Percentiles rank a stretch among this genome's conserved stretches.
phyloP scores from a whole-genome alignment of 208 protist genomes.

The Phytomonas serpens region DNA sequence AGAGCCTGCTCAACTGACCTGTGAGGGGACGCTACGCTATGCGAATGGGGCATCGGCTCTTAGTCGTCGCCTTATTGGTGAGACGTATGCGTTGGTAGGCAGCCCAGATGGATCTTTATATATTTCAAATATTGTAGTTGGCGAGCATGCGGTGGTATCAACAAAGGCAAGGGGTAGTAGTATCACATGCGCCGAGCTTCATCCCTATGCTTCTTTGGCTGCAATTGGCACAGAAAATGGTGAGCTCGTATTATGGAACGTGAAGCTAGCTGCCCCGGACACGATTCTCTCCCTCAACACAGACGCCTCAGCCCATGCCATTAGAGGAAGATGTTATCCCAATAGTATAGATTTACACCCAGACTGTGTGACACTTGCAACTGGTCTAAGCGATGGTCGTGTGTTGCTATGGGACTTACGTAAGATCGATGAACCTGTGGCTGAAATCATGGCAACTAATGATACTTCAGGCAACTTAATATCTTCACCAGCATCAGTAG shows the following conservation, averaged over 20 bases:
- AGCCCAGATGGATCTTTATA: slow-evolving; percentile 16
- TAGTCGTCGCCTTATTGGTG: slow-evolving; percentile 23
- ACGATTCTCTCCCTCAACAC: slow-evolving; percentile 52
- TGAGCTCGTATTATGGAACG: slow-evolving; percentile 87
- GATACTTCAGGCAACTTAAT: not conserved
- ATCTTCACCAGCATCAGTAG: not conserved
- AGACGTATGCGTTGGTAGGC: slow-evolving; percentile 25
- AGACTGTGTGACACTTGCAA: slow-evolving; percentile 93
- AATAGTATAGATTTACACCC: slow-evolving; percentile 83
- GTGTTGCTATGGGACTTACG: slow-evolving; percentile 96
- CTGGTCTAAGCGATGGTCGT: slow-evolving; percentile 48
- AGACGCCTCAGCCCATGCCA: not conserved
- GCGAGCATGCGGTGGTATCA: slow-evolving; percentile 21
- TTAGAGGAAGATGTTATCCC: not conserved
- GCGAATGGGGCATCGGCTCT: slow-evolving; percentile 24
- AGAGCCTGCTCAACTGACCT: slow-evolving; percentile 20
- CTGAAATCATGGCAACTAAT: slow-evolving; percentile 16
- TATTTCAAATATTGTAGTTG: slow-evolving; percentile 31
- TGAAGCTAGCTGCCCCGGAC: slow-evolving; percentile 71
- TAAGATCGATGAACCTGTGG: slow-evolving; percentile 69
- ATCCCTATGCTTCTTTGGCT: slow-evolving; percentile 61
- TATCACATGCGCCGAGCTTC: slow-evolving; percentile 37
- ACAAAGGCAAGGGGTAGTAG: slow-evolving; percentile 9
- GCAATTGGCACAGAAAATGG: slow-evolving; percentile 32
- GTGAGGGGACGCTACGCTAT: slow-evolving; percentile 40